phyloP scores from a whole-genome alignment of 495 filamentous ascomycete species.

The Xylaria cubensis region DNA sequence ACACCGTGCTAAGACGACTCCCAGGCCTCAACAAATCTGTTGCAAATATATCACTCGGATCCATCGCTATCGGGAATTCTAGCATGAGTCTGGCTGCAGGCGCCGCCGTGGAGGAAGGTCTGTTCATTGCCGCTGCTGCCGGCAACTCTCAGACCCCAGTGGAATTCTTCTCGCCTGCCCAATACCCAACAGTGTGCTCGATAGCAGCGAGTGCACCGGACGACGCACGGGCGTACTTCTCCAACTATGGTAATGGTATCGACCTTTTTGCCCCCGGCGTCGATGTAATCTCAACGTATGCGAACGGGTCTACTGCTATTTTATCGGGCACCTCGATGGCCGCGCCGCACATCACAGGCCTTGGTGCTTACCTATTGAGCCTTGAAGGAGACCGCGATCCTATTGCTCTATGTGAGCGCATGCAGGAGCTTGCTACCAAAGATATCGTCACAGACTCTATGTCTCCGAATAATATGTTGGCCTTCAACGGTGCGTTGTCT shows the following conservation, averaged over 20 bases:
- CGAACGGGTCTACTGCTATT: slow-evolving; percentile 45
- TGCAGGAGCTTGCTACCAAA: slow-evolving; percentile 43
- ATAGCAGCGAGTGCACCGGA: slow-evolving; percentile 53
- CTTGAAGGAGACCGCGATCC: slow-evolving; percentile 42
- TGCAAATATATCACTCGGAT: slow-evolving; percentile 56
- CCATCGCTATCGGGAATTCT: slow-evolving; percentile 43
- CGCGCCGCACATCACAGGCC: slow-evolving; percentile 57
- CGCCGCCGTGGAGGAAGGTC: slow-evolving; percentile 47
- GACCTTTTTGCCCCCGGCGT: slow-evolving; percentile 55
- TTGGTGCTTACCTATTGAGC: slow-evolving; percentile 55
- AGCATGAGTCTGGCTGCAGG: slow-evolving; percentile 50
- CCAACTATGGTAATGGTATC: slow-evolving; percentile 59
- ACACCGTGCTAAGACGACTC: slow-evolving; percentile 6
- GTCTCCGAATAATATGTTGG: slow-evolving; percentile 38
- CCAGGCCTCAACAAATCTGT: slow-evolving; percentile 44
- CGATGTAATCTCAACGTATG: slow-evolving; percentile 43
- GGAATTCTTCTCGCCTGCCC: slow-evolving; percentile 51
- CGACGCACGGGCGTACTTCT: slow-evolving; percentile 56
- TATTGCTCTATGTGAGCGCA: slow-evolving; percentile 38
- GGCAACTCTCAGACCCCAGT: slow-evolving; percentile 48
- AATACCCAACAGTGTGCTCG: slow-evolving; percentile 57
- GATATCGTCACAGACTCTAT: slow-evolving; percentile 32
- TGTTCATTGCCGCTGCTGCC: slow-evolving; percentile 54
- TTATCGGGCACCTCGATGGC: slow-evolving; percentile 63
- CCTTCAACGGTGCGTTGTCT: slow-evolving; percentile 39